A percentile compares a stretch with the other conserved stretches of the same genome.
These are phyloP conservation scores for Agrocybe chaxingu DNA, from an alignment of 768 basidiomycete genomes.

Conservation along the genomic window DNA sequence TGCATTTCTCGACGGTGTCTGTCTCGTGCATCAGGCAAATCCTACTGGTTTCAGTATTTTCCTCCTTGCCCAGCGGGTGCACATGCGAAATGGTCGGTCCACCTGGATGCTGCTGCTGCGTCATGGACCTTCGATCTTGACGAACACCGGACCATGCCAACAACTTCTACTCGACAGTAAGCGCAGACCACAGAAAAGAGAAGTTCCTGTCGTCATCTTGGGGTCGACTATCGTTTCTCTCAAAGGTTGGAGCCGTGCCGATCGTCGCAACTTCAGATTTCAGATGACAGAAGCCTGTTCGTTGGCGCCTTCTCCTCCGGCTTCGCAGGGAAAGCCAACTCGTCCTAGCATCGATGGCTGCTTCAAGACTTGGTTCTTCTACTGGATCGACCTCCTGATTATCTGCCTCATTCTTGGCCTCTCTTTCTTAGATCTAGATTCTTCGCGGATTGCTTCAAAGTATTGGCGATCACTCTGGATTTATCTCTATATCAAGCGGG, in stretches of 20 bases:
- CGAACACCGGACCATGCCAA: background rate
- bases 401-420: too few species aligned
- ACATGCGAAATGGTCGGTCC: constrained; percentile 6
- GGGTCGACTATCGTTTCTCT: constrained; percentile 7
- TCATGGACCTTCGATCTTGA: background rate
- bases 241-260: constrained; percentile 4
- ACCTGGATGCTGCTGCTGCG: background rate
- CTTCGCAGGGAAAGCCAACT: too few species aligned
- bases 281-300: background rate
- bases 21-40: constrained; percentile 10
- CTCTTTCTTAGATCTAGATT: too few species aligned
- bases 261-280: constrained; percentile 2
- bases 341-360: too few species aligned
- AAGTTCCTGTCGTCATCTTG: constrained; percentile 4
- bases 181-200: background rate
- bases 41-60: constrained; percentile 4
- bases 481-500: too few species aligned
- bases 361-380: too few species aligned
- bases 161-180: constrained; percentile 1
- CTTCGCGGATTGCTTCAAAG: too few species aligned
- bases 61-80: constrained; percentile 9
- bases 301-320: background rate
- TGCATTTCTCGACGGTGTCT: constrained; percentile 14
- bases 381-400: too few species aligned
- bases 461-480: too few species aligned